Evolutionary conservation across 139 green algal species (phyloP).

Genomic region (Auxenochlorella pyrenoidosa): DNA sequence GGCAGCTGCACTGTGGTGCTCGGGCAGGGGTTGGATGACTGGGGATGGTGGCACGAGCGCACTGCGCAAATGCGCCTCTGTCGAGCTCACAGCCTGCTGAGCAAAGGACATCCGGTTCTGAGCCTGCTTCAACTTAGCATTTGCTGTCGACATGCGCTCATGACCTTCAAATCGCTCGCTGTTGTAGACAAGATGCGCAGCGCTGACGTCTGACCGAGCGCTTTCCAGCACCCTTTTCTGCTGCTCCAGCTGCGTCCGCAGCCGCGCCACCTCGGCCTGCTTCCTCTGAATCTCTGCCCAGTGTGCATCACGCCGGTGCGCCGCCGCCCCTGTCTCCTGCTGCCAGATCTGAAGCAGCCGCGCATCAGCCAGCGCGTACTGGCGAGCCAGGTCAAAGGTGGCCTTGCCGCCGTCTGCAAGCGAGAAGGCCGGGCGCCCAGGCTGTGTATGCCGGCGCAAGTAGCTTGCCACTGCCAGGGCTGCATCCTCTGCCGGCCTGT

Average conservation of each 20-base stretch:
- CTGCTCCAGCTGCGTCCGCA: background rate
- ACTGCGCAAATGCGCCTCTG: background rate
- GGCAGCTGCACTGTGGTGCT: background rate
- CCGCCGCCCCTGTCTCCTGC: conserved; percentile 38
- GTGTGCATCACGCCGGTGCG: conserved; percentile 24
- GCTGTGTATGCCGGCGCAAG: conserved; percentile 29
- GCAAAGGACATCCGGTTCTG: too few relatives aligned
- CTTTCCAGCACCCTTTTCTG: background rate
- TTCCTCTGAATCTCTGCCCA: conserved; percentile 55
- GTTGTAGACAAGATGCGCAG: background rate
- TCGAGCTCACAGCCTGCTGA: too few relatives aligned
- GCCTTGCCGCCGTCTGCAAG: conserved; percentile 13
- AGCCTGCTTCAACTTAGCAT: too few relatives aligned
- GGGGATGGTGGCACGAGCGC: conserved; percentile 19
- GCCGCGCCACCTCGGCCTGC: conserved; percentile 23
- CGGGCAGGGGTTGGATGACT: conserved; percentile 59
- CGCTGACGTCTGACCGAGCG: background rate
- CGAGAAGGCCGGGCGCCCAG: conserved; percentile 30
- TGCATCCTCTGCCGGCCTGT: conserved; percentile 41
- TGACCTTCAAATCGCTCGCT: too few relatives aligned
- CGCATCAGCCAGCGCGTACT: conserved; percentile 21
- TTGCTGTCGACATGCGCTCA: too few relatives aligned
- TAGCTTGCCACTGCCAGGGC: conserved; percentile 55
- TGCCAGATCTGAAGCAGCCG: conserved; percentile 20
- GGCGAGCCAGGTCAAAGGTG: conserved; percentile 44